Evolutionary conservation across 2,329 filamentous ascomycete genomes (phyloP).

Genomic region (Lecanicillium sp.): DNA sequence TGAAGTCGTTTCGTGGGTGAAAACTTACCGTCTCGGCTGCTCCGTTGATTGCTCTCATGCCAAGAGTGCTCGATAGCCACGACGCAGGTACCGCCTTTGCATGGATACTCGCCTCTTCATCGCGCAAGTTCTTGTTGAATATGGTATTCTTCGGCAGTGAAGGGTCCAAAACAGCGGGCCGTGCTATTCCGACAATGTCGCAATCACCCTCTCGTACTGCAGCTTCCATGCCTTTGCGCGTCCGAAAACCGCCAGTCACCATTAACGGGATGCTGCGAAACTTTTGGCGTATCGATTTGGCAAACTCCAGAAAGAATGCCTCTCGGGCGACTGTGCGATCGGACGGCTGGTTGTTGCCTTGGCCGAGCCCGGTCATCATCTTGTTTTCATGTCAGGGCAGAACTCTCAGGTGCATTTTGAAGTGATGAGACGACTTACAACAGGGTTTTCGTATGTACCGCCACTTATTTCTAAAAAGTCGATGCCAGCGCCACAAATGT

Average conservation of each 20-base stretch:
- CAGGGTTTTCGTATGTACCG: conserved; percentile 50
- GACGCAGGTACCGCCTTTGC: conserved; percentile 16
- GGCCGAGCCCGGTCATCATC: no score
- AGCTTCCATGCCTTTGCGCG: conserved; percentile 30
- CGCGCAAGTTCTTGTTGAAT: conserved; percentile 23
- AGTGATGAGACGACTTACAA: no score
- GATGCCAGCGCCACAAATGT: conserved; percentile 38
- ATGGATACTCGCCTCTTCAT: conserved; percentile 24
- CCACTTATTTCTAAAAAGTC: conserved; percentile 65
- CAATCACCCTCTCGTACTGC: conserved; percentile 29
- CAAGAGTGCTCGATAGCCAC: conserved; percentile 16
- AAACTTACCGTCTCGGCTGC: conserved; percentile 5
- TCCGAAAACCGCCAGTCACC: conserved; percentile 57
- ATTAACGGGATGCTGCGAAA: conserved; percentile 39
- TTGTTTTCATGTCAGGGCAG: no score
- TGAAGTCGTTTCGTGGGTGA: neutral
- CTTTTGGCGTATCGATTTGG: conserved; percentile 27
- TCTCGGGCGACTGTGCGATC: no score
- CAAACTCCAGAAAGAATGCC: no score
- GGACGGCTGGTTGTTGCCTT: no score
- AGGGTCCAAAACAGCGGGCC: conserved; percentile 30
- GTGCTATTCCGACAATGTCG: conserved; percentile 31
- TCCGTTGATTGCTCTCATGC: conserved; percentile 5
- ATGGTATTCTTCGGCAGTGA: conserved; percentile 25
- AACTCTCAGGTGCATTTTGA: no score